These are phyloP conservation scores for Lactifluus volemus DNA, from an alignment of 768 basidiomycete species.

Conservation along the genomic window DNA sequence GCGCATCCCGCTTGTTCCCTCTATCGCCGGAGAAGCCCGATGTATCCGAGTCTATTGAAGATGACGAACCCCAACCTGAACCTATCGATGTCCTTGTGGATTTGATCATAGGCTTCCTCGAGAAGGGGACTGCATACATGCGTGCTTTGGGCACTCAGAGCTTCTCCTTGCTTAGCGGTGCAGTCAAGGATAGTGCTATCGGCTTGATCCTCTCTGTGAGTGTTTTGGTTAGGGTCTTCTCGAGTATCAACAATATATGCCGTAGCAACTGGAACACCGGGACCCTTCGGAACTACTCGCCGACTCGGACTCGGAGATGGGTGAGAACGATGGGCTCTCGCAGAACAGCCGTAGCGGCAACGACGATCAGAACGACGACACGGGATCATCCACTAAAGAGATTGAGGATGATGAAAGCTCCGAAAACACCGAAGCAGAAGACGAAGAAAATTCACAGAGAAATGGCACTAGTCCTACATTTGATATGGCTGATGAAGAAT, in stretches of 20 bases:
- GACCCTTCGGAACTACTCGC: constrained; percentile 46
- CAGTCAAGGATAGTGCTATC: constrained; percentile 60
- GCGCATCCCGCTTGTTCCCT: constrained; percentile 46
- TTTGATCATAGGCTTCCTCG: constrained; percentile 82
- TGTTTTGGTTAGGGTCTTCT: constrained; percentile 11
- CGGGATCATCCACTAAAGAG: constrained; percentile 24
- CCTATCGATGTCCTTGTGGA: constrained; percentile 85
- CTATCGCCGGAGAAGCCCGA: constrained; percentile 25
- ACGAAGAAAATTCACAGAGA: constrained; percentile 50
- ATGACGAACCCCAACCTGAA: constrained; percentile 36
- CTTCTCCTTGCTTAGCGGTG: constrained; percentile 63
- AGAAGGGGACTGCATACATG: constrained; percentile 72
- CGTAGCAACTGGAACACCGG: constrained; percentile 76
- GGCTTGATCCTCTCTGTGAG: constrained; percentile 77
- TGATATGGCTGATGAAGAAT: constrained; percentile 47
- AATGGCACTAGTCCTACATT: constrained; percentile 50
- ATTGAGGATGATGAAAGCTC: constrained; percentile 31
- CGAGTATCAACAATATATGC: background rate
- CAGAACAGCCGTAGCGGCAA: constrained; percentile 27
- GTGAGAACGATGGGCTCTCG: constrained; percentile 24
- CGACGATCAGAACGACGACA: constrained; percentile 34
- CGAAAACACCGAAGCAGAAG: constrained; percentile 42
- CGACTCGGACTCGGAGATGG: constrained; percentile 28
- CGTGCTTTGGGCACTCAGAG: constrained; percentile 73
- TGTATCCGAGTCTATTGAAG: constrained; percentile 25